Evolutionary conservation across 805 yeast genomes (phyloP), one percentile per base, ranked within the genome.

Genomic region (Candida stauntonica): DNA sequence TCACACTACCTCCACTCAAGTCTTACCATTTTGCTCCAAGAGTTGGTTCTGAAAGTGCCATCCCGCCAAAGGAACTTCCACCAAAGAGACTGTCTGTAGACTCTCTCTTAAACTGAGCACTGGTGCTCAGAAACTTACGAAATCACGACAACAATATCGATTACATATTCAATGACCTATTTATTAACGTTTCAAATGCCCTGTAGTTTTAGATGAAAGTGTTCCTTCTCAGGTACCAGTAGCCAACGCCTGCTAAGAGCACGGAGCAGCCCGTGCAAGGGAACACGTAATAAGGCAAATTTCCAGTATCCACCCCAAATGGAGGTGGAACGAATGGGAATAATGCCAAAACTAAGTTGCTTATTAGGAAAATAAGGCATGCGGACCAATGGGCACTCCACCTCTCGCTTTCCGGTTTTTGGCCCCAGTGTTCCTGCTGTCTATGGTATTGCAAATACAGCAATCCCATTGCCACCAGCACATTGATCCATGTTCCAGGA

Each of bases 241-340:
- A 67, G 1, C 64, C 45, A 0, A 58, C 73, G 5, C 81, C 81
- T 12, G 62, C 29, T 0, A 58, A 36, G 26, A 75, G 49, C 5
- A 72, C 72, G 3, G 68, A 55, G 2, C 75, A 60, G 0, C 81
- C 79, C 13, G 77, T 71, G 5, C 68, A 62, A 0, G 81, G 81
- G 49, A 75, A 74, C n/a, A 75, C 69, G 66, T 71, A 77, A 48
- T 72, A 77, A 2, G 82, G 80, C 36, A 75, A 65, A 7, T 46
- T 38, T 24, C 50, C 49, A 2, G 49, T 52, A 17, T 58, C 60
- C 2, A 50, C 41, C 3, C 50, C 48, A 2, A 45, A 43, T 3
- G 77, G 75, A 0, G 81, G 81, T 3, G 76, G 77, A 0, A 77
- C 58, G 54, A 77, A 76, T 3, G 82, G 82, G 40, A 76, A 67